These are phyloP conservation scores for Malus domestica DNA, from an alignment of 306 rosid genomes.

Conservation along the genomic window ASM211411v1 NC_041805.1:14584501-14585000, in stretches of 20 bases:
- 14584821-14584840: not conserved
- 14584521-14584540: too few relatives aligned
- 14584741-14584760: too few relatives aligned
- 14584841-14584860: not conserved
- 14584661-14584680: constrained; percentile 9
- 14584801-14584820: too few relatives aligned
- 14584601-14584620: not conserved
- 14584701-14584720: constrained; percentile 26
- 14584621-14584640: too few relatives aligned
- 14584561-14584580: too few relatives aligned
- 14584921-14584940: not conserved
- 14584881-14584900: constrained; percentile 10
- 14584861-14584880: constrained; percentile 14
- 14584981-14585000: not conserved
- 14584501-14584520: too few relatives aligned
- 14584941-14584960: not conserved
- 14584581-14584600: not conserved
- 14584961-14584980: not conserved
- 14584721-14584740: not conserved
- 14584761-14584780: too few relatives aligned
- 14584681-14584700: constrained; percentile 12
- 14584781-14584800: too few relatives aligned
- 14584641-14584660: too few relatives aligned
- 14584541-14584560: too few relatives aligned
- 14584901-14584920: not conserved